Percentiles rank a stretch among this genome's conserved stretches.
phyloP scores from a whole-genome alignment of 805 yeast genomes.

The Wickerhamomyces silvicola region DNA sequence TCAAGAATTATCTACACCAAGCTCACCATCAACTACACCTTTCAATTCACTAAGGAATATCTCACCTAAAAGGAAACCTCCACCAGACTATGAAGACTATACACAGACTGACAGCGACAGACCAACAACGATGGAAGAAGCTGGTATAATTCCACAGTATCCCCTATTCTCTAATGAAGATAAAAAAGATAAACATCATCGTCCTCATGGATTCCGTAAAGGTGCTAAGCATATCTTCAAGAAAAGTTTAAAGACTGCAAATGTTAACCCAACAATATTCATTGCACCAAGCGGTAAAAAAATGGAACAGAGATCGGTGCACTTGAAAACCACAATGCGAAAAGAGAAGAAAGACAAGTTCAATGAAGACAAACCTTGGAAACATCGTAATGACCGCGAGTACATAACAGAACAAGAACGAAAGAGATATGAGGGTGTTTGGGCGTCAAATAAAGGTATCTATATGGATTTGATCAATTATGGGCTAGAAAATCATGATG shows the following conservation, averaged over 20 bases:
- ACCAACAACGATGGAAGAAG: constrained; percentile 6
- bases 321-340: constrained; percentile 21
- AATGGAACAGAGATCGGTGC: constrained; percentile 14
- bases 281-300: no score
- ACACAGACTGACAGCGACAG: constrained; percentile 3
- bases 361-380: constrained; percentile 93
- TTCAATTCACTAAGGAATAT: no score
- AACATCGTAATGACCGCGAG: constrained; percentile 61
- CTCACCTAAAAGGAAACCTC: constrained; percentile 22
- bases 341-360: constrained; percentile 36
- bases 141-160: constrained; percentile 17
- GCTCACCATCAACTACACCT: no score
- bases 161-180: constrained; percentile 10
- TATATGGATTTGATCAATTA: constrained; percentile 35
- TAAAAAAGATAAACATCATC: constrained; percentile 3
- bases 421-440: constrained; percentile 87
- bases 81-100: constrained; percentile 8
- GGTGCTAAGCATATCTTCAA: constrained; percentile 20
- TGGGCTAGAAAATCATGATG: constrained; percentile 8
- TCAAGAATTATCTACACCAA: no score
- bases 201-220: constrained; percentile 13
- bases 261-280: not conserved
- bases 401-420: constrained; percentile 58
- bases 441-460: constrained; percentile 81
- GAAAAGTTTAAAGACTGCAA: constrained; percentile 15